phyloP scores from a whole-genome alignment of 768 basidiomycete species.

The Tricholoma sp. region DNA sequence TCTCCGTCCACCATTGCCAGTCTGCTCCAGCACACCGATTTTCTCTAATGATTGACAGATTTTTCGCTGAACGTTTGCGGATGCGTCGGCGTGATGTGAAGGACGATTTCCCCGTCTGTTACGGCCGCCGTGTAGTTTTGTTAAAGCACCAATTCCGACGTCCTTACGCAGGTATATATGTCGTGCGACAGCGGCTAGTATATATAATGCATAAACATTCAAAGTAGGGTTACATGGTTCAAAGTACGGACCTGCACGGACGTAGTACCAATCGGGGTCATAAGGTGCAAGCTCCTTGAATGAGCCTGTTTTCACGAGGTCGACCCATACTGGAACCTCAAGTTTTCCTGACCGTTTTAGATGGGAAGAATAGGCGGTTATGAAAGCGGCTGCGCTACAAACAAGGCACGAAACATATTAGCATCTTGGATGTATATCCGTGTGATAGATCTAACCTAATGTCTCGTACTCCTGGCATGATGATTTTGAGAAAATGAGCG shows the following conservation, averaged over 20 bases:
- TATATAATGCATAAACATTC: conserved; percentile 1
- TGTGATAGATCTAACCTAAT: conserved; percentile 48
- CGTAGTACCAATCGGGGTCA: conserved; percentile 99
- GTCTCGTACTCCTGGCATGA: conserved; percentile 81
- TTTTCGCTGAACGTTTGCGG: conserved; percentile 88
- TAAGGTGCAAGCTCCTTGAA: conserved; percentile 99
- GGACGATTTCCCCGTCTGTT: conserved; percentile 96
- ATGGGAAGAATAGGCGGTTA: conserved; percentile 90
- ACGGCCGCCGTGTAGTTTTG: conserved; percentile 95
- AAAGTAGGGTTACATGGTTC: neutral
- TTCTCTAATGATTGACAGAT: conserved; percentile 97
- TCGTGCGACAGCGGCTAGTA: conserved; percentile 86
- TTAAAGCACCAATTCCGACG: conserved; percentile 88
- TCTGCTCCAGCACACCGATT: conserved; percentile 95
- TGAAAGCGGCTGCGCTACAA: conserved; percentile 87
- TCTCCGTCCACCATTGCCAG: conserved; percentile 90
- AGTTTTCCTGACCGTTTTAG: conserved; percentile 98
- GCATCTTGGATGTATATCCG: conserved; percentile 5
- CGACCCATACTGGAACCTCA: conserved; percentile 97
- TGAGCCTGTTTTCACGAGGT: conserved; percentile 96
- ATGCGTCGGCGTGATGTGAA: conserved; percentile 86
- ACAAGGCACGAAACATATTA: conserved; percentile 18
- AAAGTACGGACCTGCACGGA: conserved; percentile 80
- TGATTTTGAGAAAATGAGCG: conserved; percentile 42
- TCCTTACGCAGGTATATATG: conserved; percentile 99